Evolutionary conservation across 2,329 filamentous ascomycete species (phyloP).

Genomic region (Phyllosticta citriasiana): DNA sequence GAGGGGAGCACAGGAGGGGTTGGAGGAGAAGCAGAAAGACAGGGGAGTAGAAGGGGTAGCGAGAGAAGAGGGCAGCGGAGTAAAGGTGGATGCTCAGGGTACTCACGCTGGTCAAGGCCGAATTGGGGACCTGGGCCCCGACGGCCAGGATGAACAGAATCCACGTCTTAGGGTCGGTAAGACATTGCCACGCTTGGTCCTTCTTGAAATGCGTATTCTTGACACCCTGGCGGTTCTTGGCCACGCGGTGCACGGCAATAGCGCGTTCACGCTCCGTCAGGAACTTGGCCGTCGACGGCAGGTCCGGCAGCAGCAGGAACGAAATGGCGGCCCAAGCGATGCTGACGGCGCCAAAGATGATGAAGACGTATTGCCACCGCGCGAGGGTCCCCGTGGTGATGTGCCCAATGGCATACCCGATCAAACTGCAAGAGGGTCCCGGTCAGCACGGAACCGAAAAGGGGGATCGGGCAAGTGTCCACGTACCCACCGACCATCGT

Average conservation of each 20-base stretch:
- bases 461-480: not conserved
- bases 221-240: constrained; percentile 42
- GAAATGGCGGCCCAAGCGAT: constrained; percentile 28
- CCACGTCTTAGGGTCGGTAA: constrained; percentile 49
- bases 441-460: not conserved
- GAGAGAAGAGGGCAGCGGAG: not conserved
- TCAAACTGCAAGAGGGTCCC: constrained; percentile 22
- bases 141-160: constrained; percentile 43
- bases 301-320: constrained; percentile 33
- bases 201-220: constrained; percentile 40
- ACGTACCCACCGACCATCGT: constrained; percentile 48
- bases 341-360: constrained; percentile 41
- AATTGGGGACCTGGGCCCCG: constrained; percentile 47
- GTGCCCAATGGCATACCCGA: constrained; percentile 51
- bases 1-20: not conserved
- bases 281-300: constrained; percentile 35
- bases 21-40: not conserved
- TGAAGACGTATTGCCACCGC: constrained; percentile 48
- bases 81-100: not conserved
- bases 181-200: constrained; percentile 35
- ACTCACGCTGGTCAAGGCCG: constrained; percentile 40
- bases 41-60: not conserved
- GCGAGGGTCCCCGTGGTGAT: constrained; percentile 40
- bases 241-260: constrained; percentile 44
- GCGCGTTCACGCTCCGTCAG: constrained; percentile 31